Evolutionary conservation across 2,329 filamentous ascomycete species (phyloP), one percentile per base, ranked within the genome.

Genomic region (Bertia moriformis): DNA sequence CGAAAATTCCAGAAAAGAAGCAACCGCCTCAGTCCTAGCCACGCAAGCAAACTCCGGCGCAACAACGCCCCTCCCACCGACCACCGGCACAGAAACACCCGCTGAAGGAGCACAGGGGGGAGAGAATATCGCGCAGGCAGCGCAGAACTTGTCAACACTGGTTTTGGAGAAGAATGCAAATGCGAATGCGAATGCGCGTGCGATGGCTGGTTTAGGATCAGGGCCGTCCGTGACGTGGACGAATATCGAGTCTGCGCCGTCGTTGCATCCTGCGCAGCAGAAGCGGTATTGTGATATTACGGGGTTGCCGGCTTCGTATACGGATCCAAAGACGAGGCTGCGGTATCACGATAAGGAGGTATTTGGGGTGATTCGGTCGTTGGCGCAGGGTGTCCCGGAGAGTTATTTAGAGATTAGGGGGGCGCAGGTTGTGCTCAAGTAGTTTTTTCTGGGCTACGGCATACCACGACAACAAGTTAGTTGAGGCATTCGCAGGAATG

Each of bases 241-340:
- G 4, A 96, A 95, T 54, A 93, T 98, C 45, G 91, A 96, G 58
- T 87, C 85, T 37, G 89, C 91, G 3, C 91, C 91, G 29, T 91
- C 83, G 42, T 65, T 96, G 50, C 10, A 17, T 17, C 32, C 32
- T 13, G 81, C 81, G 38, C 82, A 86, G 48, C 74, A 84, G 53
- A 87, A 80, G 59, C 83, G 82, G 51, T 98, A 96, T 60, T 98
- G 91, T 65, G 93, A 98, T 58, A 73, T 98, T 50, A 98, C 91
- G 1, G 93, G 91, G 1, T 63, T 98, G 46, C 76, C 85, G n/a
- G 85, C 87, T 19, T 81, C 83, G 4, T 98, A 98, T 56, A 76
- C 84, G 20, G 91, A 98, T 55, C 93, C 91, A 2, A 98, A 98
- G 71, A 93, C 88, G 29, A 73, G 89, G 46, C 61, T 98, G 58